These are phyloP conservation scores for Puccinellia tenuiflora DNA, from an alignment of 176 grass and related monocot species.

Conservation along the genomic window DNA sequence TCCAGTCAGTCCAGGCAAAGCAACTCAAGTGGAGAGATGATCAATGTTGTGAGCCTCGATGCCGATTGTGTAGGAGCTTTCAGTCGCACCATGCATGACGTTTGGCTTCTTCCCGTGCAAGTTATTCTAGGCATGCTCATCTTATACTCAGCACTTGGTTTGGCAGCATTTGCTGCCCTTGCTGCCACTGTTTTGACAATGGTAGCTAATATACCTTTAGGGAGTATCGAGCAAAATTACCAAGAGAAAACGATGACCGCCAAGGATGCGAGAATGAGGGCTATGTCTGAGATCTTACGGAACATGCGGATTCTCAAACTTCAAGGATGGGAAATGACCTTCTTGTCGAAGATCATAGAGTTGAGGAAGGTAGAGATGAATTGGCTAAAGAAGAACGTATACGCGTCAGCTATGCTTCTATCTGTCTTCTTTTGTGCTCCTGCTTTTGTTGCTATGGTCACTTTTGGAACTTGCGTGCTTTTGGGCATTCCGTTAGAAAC, in stretches of 20 bases:
- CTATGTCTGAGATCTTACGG: constrained; percentile 60
- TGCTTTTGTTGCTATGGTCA: constrained; percentile 58
- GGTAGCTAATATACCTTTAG: constrained; percentile 52
- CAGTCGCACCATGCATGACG: constrained; percentile 61
- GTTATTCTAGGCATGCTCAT: constrained; percentile 54
- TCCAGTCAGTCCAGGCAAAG: constrained; percentile 53
- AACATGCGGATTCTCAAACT: constrained; percentile 91
- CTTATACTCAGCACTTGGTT: constrained; percentile 48
- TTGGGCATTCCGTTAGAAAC: constrained; percentile 60
- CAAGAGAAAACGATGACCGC: constrained; percentile 60
- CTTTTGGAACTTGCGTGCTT: constrained; percentile 56
- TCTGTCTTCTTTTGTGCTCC: constrained; percentile 62
- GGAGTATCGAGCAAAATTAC: constrained; percentile 41
- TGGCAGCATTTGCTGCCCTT: constrained; percentile 48
- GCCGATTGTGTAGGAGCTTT: constrained; percentile 46
- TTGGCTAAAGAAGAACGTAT: constrained; percentile 56
- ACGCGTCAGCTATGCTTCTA: constrained; percentile 35
- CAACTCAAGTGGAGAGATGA: constrained; percentile 61
- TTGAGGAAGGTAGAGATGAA: constrained; percentile 58
- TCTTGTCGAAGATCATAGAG: constrained; percentile 59
- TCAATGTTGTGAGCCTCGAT: constrained; percentile 66
- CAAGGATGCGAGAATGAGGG: constrained; percentile 71
- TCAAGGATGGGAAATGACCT: constrained; percentile 80
- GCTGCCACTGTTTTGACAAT: constrained; percentile 44
- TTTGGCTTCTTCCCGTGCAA: constrained; percentile 65